A percentile compares a stretch with the other conserved stretches of the same genome.
These are phyloP conservation scores for Corynespora cassiicola DNA, from an alignment of 2,329 filamentous ascomycete species.

Conservation along the genomic window DNA sequence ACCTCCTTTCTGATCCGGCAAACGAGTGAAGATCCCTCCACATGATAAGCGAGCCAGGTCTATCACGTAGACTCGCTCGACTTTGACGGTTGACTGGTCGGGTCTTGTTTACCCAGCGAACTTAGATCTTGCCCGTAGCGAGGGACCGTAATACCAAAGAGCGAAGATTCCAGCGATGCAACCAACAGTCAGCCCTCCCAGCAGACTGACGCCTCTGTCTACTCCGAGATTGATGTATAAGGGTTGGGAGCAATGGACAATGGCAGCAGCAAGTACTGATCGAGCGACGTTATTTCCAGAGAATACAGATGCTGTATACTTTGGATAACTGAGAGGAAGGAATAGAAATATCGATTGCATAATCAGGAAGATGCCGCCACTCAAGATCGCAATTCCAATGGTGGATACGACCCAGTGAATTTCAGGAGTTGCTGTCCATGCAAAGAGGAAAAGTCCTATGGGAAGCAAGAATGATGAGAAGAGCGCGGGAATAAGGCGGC, in stretches of 20 bases:
- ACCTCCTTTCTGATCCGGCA: too few species aligned
- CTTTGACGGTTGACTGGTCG: too few species aligned
- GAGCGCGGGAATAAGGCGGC: constrained; percentile 46
- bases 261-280: too few species aligned
- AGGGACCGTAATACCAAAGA: constrained; percentile 21
- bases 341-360: constrained; percentile 61
- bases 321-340: constrained; percentile 8
- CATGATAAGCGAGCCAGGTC: too few species aligned
- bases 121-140: constrained; percentile 22
- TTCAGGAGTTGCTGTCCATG: constrained; percentile 5
- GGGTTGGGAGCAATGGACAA: constrained; percentile 64
- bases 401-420: constrained; percentile 7
- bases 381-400: constrained; percentile 57
- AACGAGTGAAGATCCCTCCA: too few species aligned
- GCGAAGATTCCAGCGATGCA: constrained; percentile 42
- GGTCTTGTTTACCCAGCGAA: too few species aligned
- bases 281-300: constrained; percentile 9
- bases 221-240: constrained; percentile 65
- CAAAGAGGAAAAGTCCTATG: constrained; percentile 9
- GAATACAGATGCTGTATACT: constrained; percentile 8
- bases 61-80: too few species aligned
- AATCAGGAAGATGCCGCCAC: constrained; percentile 46
- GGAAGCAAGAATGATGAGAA: constrained; percentile 44
- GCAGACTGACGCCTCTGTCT: constrained; percentile 60
- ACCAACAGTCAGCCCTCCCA: constrained; percentile 53